Evolutionary conservation across 1,139 yeast genomes (phyloP).

Genomic region (Suhomyces ambrosiae): DNA sequence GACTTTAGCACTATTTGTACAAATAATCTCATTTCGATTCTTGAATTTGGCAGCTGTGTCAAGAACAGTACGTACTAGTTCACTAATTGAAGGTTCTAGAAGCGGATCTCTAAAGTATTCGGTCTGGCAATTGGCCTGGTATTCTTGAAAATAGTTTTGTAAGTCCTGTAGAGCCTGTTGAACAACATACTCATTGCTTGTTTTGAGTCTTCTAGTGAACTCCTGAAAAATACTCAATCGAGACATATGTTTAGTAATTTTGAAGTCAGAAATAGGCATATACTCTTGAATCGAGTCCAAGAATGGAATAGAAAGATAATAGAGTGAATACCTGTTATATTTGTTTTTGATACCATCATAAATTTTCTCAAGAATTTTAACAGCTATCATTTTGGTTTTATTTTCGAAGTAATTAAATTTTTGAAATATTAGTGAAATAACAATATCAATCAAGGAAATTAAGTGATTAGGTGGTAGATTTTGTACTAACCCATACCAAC

Average conservation of each 20-base stretch:
- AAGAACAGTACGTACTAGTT: constrained; percentile 56
- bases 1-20: constrained; percentile 65
- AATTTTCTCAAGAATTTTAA: constrained; percentile 45
- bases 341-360: constrained; percentile 37
- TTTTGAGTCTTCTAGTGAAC: constrained; percentile 56
- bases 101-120: constrained; percentile 36
- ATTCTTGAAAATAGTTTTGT: constrained; percentile 48
- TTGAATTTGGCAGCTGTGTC: constrained; percentile 63
- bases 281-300: constrained; percentile 20
- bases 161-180: constrained; percentile 77
- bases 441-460: constrained; percentile 47
- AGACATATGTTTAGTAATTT: constrained; percentile 29
- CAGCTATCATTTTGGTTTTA: constrained; percentile 49
- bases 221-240: constrained; percentile 42
- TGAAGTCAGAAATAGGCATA: constrained; percentile 21
- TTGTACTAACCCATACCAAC: constrained; percentile 64
- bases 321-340: constrained; percentile 45
- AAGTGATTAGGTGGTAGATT: constrained; percentile 55
- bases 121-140: constrained; percentile 51
- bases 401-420: constrained; percentile 57
- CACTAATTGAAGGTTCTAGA: constrained; percentile 38
- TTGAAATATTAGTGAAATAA: constrained; percentile 55
- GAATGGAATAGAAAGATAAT: constrained; percentile 54
- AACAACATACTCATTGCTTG: constrained; percentile 76
- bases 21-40: constrained; percentile 48